These are phyloP conservation scores for Sarocladium strictum DNA, from an alignment of 2,329 filamentous ascomycete species.

Conservation along the genomic window DNA sequence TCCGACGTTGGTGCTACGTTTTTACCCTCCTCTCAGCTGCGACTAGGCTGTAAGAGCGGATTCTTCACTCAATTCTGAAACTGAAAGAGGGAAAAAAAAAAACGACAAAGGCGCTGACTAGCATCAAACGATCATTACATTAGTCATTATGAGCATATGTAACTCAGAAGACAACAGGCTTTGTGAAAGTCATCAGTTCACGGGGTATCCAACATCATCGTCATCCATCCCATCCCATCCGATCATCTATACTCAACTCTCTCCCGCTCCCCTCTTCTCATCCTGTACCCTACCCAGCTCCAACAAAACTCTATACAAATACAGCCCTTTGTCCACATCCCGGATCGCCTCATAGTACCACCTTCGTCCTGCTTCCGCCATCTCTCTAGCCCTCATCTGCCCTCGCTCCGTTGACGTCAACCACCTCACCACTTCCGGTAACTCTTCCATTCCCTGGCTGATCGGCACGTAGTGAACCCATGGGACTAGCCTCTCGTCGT, in stretches of 20 bases:
- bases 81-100: too few relatives aligned
- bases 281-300: constrained; percentile 2
- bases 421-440: constrained; percentile 44
- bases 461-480: constrained; percentile 54
- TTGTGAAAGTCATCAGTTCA: not conserved
- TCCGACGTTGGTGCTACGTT: too few relatives aligned
- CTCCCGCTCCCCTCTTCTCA: not conserved
- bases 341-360: constrained; percentile 51
- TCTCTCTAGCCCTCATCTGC: constrained; percentile 36
- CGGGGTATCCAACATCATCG: constrained; percentile 1
- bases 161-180: not conserved
- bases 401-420: constrained; percentile 40
- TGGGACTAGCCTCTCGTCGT: constrained; percentile 47
- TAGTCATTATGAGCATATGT: not conserved
- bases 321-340: constrained; percentile 40
- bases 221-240: not conserved
- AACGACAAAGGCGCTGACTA: too few relatives aligned
- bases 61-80: too few relatives aligned
- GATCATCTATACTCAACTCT: too few relatives aligned
- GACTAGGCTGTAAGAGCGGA: too few relatives aligned
- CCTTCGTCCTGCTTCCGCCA: constrained; percentile 47
- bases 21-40: too few relatives aligned
- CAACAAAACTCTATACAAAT: constrained; percentile 5
- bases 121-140: not conserved
- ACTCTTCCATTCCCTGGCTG: constrained; percentile 40